Conservation (phyloP, 495 filamentous ascomycete species). For the Podospora didyma region DNA sequence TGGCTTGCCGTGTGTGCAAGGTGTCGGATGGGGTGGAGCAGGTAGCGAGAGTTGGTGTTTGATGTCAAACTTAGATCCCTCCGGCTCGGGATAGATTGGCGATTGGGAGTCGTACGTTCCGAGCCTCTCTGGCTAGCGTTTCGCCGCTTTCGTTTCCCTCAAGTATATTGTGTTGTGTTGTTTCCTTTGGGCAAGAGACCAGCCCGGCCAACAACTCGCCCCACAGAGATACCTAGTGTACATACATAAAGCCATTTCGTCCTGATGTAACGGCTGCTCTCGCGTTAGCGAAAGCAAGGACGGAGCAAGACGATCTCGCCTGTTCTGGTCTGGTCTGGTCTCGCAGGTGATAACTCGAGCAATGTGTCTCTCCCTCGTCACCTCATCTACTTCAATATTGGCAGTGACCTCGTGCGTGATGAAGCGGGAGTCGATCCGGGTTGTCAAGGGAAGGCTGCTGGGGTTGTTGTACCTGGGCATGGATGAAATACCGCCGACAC, state of each 20-base stretch:
- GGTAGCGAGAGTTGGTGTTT: conserved; percentile 3
- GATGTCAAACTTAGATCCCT: conserved; percentile 9
- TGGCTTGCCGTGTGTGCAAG: background rate
- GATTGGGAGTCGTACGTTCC: background rate
- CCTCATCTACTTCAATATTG: no score
- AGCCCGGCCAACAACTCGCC: no score
- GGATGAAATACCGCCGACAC: no score
- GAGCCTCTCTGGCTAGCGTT: background rate
- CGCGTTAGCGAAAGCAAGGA: background rate
- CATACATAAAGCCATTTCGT: background rate
- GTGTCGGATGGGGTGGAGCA: background rate
- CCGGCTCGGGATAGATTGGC: conserved; percentile 4
- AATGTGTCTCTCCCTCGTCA: no score
- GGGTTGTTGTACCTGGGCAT: no score
- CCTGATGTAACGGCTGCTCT: background rate
- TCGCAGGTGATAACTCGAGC: no score
- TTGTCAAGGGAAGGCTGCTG: no score
- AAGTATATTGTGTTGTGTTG: no score
- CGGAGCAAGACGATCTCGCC: background rate
- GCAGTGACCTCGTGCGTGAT: no score
- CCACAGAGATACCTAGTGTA: no score
- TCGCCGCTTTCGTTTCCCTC: background rate
- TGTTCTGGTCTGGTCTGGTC: background rate
- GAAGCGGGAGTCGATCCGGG: no score
- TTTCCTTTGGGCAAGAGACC: no score